phyloP scores from a whole-genome alignment of 495 filamentous ascomycete species.

The Penicillium daleae region DNA sequence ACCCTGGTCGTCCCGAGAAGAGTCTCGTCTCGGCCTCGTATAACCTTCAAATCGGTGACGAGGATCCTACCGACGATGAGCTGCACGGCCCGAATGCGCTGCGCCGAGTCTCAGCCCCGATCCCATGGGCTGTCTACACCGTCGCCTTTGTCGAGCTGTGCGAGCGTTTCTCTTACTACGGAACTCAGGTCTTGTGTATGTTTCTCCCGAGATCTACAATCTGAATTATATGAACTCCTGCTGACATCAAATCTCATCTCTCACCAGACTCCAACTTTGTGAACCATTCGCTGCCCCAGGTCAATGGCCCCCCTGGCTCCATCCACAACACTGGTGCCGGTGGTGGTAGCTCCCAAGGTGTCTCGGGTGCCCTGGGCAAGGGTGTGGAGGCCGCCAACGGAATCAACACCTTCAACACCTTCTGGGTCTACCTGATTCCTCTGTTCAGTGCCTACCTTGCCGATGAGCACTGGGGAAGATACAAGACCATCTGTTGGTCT shows the following conservation, averaged over 20 bases:
- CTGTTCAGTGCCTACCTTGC: constrained; percentile 72
- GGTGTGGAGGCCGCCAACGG: constrained; percentile 27
- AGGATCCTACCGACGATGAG: constrained; percentile 23
- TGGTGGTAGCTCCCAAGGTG: constrained; percentile 22
- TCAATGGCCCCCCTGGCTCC: constrained; percentile 27
- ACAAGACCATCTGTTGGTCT: constrained; percentile 66
- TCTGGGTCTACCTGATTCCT: constrained; percentile 75
- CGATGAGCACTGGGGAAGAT: constrained; percentile 72
- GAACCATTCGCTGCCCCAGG: constrained; percentile 27
- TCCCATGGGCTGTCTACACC: constrained; percentile 30
- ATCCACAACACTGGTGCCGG: constrained; percentile 30
- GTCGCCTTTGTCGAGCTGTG: constrained; percentile 34
- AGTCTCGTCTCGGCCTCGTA: constrained; percentile 22
- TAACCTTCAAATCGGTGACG: constrained; percentile 20
- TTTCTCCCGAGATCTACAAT: neutral
- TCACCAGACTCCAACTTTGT: constrained; percentile 27
- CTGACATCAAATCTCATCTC: neutral
- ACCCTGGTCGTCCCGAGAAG: constrained; percentile 18
- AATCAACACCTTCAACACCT: constrained; percentile 57
- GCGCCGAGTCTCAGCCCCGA: constrained; percentile 30
- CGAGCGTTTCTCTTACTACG: constrained; percentile 36
- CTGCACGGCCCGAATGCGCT: constrained; percentile 21
- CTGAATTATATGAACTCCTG: neutral
- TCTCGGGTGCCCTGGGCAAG: constrained; percentile 31
- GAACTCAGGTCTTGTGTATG: constrained; percentile 29